Conservation (phyloP, 75 land plant species). For the Selaginella tamariscina region DNA sequence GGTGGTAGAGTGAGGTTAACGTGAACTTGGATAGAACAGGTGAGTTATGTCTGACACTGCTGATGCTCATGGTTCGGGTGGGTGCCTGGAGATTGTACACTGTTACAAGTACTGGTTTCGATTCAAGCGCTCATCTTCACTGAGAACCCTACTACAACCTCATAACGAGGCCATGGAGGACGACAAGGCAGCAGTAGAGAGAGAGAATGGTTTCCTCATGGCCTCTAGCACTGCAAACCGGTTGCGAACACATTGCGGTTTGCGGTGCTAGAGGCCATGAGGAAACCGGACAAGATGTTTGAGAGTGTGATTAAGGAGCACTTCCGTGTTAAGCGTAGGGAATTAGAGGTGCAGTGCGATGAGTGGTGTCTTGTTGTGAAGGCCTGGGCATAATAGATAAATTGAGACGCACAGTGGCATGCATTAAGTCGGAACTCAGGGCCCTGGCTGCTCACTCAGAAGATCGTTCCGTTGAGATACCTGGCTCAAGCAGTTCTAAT, state of each 20-base stretch:
- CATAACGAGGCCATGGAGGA: slow-evolving; percentile 24
- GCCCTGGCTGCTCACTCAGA: no score
- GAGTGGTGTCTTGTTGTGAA: no score
- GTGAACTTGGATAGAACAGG: slow-evolving; percentile 32
- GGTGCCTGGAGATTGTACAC: slow-evolving; percentile 30
- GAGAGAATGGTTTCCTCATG: slow-evolving; percentile 17
- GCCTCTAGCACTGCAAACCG: no score
- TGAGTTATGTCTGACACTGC: slow-evolving; percentile 32
- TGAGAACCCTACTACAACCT: slow-evolving; percentile 33
- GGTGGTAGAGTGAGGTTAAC: slow-evolving; percentile 41
- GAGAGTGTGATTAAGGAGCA: slow-evolving; percentile 20
- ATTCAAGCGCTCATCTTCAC: slow-evolving; percentile 32
- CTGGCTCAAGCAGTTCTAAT: no score
- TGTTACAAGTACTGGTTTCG: slow-evolving; percentile 34
- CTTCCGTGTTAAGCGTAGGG: slow-evolving; percentile 24
- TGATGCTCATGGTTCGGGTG: slow-evolving; percentile 36
- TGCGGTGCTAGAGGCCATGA: slow-evolving; percentile 28
- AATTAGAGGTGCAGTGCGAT: slow-evolving; percentile 24
- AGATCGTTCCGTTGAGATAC: no score
- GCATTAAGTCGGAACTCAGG: no score
- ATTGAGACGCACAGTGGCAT: no score
- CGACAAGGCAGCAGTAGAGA: slow-evolving; percentile 18
- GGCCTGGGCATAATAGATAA: no score
- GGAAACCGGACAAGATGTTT: slow-evolving; percentile 30
- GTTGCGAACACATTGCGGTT: slow-evolving; percentile 27